A percentile compares a stretch with the other conserved stretches of the same genome.
These are phyloP conservation scores for Kurtzmaniella quercitrusa DNA, from an alignment of 1,139 yeast genomes.

Conservation along the genomic window DNA sequence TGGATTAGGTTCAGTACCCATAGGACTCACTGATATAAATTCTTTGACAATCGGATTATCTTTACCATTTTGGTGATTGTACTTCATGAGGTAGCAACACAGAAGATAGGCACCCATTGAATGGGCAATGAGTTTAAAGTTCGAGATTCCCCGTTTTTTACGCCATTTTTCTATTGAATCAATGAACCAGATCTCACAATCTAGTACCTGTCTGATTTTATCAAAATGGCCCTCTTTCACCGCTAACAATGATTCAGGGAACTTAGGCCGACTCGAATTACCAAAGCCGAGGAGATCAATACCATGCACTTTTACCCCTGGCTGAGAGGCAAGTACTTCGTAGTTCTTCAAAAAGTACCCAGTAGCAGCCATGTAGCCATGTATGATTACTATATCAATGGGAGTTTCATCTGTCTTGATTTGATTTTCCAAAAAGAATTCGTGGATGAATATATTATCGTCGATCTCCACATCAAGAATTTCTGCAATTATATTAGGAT, in stretches of 20 bases:
- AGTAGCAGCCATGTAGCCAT: slow-evolving; percentile 47
- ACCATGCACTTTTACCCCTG: slow-evolving; percentile 30
- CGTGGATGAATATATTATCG: slow-evolving; percentile 32
- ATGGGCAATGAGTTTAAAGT: slow-evolving; percentile 35
- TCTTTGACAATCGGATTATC: slow-evolving; percentile 21
- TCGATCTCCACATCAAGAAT: slow-evolving; percentile 31
- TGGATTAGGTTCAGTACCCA: slow-evolving; percentile 44
- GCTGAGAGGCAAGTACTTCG: slow-evolving; percentile 28
- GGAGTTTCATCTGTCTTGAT: slow-evolving; percentile 11
- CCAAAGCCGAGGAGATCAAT: slow-evolving; percentile 47
- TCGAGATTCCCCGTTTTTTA: slow-evolving; percentile 16
- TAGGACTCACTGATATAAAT: slow-evolving; percentile 38
- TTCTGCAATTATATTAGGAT: slow-evolving; percentile 14
- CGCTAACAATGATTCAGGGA: slow-evolving; percentile 28
- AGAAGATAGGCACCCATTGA: slow-evolving; percentile 46
- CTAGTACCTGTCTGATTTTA: slow-evolving; percentile 29
- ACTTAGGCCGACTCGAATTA: slow-evolving; percentile 38
- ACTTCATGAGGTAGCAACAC: slow-evolving; percentile 40
- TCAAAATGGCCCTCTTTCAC: slow-evolving; percentile 19
- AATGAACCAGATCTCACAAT: slow-evolving; percentile 42
- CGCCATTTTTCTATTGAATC: slow-evolving; percentile 41
- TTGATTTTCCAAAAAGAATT: slow-evolving; percentile 30
- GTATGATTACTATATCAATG: slow-evolving; percentile 32
- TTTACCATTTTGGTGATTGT: slow-evolving; percentile 19
- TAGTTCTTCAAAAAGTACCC: slow-evolving; percentile 42